Base-by-base conservation (phyloP, 2,329 filamentous ascomycete species). In the Phyllosticta citrichinensis region DNA sequence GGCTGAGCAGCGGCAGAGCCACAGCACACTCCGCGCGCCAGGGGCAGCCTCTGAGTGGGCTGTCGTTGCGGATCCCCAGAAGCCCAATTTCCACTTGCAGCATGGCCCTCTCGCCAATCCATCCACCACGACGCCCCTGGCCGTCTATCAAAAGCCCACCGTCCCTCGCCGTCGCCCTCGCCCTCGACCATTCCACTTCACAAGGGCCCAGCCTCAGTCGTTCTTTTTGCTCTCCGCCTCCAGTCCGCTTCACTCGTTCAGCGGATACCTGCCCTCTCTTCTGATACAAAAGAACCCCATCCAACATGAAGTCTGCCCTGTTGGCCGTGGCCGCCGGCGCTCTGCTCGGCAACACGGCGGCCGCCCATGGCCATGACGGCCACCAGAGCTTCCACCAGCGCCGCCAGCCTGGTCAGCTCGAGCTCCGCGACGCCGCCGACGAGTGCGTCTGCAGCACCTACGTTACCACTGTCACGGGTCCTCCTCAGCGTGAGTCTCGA, bases 241-340 rank as follows among this genome's bases (percentile, higher is more conserved):
- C 40, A n/a, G 71, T 87, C 86, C 86, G 87, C 87, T 89, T 89
- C 87, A 90, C 85, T 90, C 89, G 75, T 91, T 92, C 79, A 91
- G 88, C 88, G 88, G 88, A 83, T 47, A 47, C 14, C n/a, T 47
- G 40, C 40, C n/a, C 17, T 47, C 17, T 47, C 17, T 47, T 40
- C 35, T 17, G 14, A 66, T 67, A 66, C 68, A 65, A 67, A 67
- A 71, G 71, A 68, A 68, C 73, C 65, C 2, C 67, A 68, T 52
- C 72, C 78, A 87, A 71, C 52, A 94, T 94, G 89, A 94, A 89
- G 87, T 85, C 81, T 71, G 80, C 81, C 71, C 73, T 88, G 70
- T 75, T 89, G 68, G 82, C 84, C 69, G 83, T 86, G 74, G 84
- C 86, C 66, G 79, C 77, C 64, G 79, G 78, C 63, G 76, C 76